These are phyloP conservation scores for Brassica nigra DNA, from an alignment of 345 rosid species.

Conservation along the genomic window DNA sequence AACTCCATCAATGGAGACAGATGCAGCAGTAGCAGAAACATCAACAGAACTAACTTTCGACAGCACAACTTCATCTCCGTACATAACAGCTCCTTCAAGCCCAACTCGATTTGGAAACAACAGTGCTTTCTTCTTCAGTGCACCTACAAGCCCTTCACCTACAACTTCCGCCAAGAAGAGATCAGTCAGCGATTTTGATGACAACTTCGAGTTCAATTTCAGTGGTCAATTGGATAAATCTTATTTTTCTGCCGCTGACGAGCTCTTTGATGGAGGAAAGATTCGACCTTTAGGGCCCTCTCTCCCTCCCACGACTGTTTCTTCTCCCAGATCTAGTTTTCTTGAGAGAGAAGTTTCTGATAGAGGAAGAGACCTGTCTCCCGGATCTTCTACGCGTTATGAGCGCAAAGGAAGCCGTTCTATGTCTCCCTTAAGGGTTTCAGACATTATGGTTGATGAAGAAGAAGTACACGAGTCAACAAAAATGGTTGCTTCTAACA, in stretches of 20 bases:
- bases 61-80: conserved; percentile 83
- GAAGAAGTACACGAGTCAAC: conserved; percentile 39
- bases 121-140: conserved; percentile 51
- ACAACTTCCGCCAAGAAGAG: conserved; percentile 32
- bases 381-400: conserved; percentile 35
- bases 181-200: conserved; percentile 38
- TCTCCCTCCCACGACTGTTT: conserved; percentile 35
- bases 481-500: conserved; percentile 37
- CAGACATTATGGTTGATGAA: conserved; percentile 57
- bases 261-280: conserved; percentile 90
- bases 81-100: conserved; percentile 96
- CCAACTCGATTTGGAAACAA: conserved; percentile 74
- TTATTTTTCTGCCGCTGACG: conserved; percentile 77
- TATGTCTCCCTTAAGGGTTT: conserved; percentile 71
- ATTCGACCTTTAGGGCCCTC: conserved; percentile 72
- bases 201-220: conserved; percentile 76
- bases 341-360: conserved; percentile 42
- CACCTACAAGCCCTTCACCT: conserved; percentile 72
- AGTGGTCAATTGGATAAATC: conserved; percentile 70
- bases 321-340: conserved; percentile 21
- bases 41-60: conserved; percentile 69
- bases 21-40: conserved; percentile 41
- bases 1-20: conserved; percentile 47
- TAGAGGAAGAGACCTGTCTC: conserved; percentile 41
- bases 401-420: conserved; percentile 73